A percentile compares a stretch with the other conserved stretches of the same genome.
Conservation (phyloP, 441 rosid species). For the Bocquillonia castaneifolia region DNA sequence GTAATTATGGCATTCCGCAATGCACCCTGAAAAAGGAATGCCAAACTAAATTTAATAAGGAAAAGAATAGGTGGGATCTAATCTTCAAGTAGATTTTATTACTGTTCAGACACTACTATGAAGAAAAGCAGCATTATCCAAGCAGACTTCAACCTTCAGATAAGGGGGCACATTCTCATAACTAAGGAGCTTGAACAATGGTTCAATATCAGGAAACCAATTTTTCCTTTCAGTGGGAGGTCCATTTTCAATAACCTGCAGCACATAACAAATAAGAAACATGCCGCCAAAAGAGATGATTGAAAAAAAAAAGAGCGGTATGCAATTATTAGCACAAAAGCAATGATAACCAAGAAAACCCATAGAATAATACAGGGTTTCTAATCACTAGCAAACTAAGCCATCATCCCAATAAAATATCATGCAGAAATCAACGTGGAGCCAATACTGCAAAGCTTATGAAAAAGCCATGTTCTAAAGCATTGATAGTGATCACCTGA, state of each 20-base stretch:
- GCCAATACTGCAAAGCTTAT: too few species aligned
- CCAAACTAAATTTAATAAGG: slow-evolving; percentile 10
- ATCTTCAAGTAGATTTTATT: slow-evolving; percentile 14
- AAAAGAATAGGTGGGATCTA: slow-evolving; percentile 1
- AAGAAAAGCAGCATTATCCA: slow-evolving; percentile 22
- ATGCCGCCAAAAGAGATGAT: too few species aligned
- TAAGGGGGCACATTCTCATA: slow-evolving; percentile 92
- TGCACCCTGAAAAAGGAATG: slow-evolving; percentile 68
- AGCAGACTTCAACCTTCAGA: slow-evolving; percentile 57
- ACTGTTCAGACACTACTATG: slow-evolving; percentile 17
- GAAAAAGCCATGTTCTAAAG: too few species aligned
- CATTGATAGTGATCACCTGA: too few species aligned
- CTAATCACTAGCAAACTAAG: background rate
- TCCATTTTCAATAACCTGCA: slow-evolving; percentile 81
- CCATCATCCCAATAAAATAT: too few species aligned
- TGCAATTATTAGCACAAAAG: background rate
- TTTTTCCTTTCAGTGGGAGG: slow-evolving; percentile 75
- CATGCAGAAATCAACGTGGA: too few species aligned
- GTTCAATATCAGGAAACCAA: slow-evolving; percentile 93
- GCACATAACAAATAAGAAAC: slow-evolving; percentile 12
- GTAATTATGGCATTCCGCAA: slow-evolving; percentile 75
- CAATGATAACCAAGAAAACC: background rate
- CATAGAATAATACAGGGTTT: background rate
- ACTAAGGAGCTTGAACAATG: slow-evolving; percentile 94
- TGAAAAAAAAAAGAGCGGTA: background rate